phyloP scores from a whole-genome alignment of 202 grass and related monocot genomes.

The Digitaria exilis region DNA sequence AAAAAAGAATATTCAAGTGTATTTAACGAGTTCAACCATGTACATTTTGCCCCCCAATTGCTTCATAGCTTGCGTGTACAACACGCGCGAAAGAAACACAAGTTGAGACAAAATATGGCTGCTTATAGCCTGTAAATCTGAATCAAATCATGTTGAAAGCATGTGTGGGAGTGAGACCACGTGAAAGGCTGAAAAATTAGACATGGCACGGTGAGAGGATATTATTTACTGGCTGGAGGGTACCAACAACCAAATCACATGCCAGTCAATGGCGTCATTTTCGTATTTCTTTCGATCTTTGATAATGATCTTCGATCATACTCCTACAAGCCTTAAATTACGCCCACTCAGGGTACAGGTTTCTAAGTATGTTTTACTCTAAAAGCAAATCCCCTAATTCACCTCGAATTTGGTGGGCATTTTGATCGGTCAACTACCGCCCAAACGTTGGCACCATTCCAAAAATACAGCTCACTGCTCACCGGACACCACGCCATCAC shows the following conservation, averaged over 20 bases:
- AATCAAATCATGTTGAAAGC: not conserved
- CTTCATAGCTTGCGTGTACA: not conserved
- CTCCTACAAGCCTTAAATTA: no score
- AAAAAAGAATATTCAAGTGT: not conserved
- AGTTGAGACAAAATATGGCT: not conserved
- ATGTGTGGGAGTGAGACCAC: not conserved
- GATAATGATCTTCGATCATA: no score
- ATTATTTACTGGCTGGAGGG: no score
- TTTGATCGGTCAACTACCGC: no score
- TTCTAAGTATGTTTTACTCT: no score
- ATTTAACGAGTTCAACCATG: not conserved
- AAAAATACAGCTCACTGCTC: constrained; percentile 30
- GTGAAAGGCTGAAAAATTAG: not conserved
- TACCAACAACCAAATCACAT: not conserved
- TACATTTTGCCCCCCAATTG: not conserved
- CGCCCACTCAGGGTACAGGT: no score
- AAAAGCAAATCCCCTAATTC: no score
- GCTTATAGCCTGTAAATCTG: not conserved
- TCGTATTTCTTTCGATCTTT: no score
- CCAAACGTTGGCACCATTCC: not conserved
- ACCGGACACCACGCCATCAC: not conserved
- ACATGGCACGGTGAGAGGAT: not conserved
- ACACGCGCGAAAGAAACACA: not conserved
- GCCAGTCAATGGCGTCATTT: no score
- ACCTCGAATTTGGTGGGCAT: not conserved